Conservation (phyloP, 257 asterid genomes). For the Solanum okadae region DNA sequence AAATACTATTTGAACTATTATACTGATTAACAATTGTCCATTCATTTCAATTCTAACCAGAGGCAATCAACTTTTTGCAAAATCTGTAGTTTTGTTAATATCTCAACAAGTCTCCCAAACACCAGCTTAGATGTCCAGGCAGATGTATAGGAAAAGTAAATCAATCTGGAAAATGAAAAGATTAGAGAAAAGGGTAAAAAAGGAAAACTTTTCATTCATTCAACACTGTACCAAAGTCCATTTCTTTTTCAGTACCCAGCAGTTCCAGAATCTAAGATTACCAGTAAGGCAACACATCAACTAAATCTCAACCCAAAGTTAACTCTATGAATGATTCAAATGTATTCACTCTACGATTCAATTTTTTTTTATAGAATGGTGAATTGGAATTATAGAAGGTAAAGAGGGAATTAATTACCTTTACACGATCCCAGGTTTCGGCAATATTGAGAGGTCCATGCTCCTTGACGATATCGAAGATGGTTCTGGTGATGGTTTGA, state of each 20-base stretch:
- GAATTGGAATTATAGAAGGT: neutral
- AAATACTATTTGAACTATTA: neutral
- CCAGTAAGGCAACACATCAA: neutral
- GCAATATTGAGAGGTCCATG: slow-evolving; percentile 79
- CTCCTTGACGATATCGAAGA: slow-evolving; percentile 77
- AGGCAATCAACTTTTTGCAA: neutral
- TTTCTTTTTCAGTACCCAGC: neutral
- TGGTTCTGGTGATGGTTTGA: slow-evolving; percentile 73
- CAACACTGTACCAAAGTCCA: neutral
- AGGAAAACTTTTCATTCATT: neutral
- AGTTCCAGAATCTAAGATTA: neutral
- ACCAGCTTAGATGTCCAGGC: neutral
- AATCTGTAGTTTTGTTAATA: neutral
- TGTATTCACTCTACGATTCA: neutral
- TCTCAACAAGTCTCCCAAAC: neutral
- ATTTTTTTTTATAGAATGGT: neutral
- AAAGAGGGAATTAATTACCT: slow-evolving; percentile 31
- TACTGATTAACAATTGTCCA: neutral
- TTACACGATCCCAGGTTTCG: slow-evolving; percentile 87
- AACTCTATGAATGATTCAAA: neutral
- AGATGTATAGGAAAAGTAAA: neutral
- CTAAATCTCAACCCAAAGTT: neutral
- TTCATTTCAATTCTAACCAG: neutral
- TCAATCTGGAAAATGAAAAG: neutral
- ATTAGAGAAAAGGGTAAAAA: neutral